phyloP scores from a whole-genome alignment of 768 basidiomycete genomes.

The Trametes sanguinea region DNA sequence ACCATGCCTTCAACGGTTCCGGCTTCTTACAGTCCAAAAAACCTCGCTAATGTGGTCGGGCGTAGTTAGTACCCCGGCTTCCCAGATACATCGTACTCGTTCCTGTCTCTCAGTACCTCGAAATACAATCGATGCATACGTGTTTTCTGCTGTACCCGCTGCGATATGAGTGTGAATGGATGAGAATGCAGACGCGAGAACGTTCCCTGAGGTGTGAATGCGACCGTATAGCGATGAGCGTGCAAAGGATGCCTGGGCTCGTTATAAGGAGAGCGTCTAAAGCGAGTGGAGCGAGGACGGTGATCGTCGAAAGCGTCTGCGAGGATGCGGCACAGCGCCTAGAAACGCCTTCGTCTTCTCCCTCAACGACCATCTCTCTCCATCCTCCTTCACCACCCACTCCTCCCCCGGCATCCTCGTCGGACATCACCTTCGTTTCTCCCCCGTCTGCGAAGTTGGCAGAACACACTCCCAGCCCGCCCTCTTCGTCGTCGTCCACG shows the following conservation, averaged over 20 bases:
- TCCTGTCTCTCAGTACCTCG: background rate
- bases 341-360: background rate
- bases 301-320: background rate
- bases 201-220: background rate
- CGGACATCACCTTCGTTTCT: slow-evolving; percentile 77
- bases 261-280: background rate
- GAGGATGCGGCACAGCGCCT: slow-evolving; percentile 8
- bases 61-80: slow-evolving; percentile 13
- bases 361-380: slow-evolving; percentile 11
- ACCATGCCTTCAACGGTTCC: slow-evolving; percentile 8
- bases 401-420: slow-evolving; percentile 94
- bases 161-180: background rate
- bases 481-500: background rate
- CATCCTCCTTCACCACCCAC: slow-evolving; percentile 48
- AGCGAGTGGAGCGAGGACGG: background rate
- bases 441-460: slow-evolving; percentile 8
- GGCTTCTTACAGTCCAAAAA: slow-evolving; percentile 16
- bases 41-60: slow-evolving; percentile 19
- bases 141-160: background rate
- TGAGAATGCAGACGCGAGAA: background rate
- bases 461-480: background rate
- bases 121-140: slow-evolving; percentile 5
- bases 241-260: background rate
- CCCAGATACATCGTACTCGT: slow-evolving; percentile 4
- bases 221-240: background rate